Conservation (phyloP, 2,329 filamentous ascomycete genomes). For the Escovopsis sp. region DNA sequence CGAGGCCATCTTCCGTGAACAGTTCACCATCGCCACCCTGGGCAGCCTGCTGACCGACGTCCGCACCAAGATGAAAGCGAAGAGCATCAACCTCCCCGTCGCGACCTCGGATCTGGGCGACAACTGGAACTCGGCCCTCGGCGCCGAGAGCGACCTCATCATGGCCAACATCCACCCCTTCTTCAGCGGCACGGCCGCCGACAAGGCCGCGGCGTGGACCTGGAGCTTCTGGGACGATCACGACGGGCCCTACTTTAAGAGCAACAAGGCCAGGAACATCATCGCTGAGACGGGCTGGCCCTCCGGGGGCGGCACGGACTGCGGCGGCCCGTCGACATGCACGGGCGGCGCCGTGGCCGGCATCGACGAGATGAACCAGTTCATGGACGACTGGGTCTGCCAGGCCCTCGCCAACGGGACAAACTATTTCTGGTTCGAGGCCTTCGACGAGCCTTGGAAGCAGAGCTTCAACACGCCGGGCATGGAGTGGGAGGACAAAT, state of each 20-base stretch:
- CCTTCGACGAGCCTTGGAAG: conserved; percentile 97
- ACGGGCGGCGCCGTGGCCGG: conserved; percentile 59
- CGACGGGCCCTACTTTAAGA: conserved; percentile 50
- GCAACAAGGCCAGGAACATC: conserved; percentile 51
- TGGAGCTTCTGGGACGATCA: conserved; percentile 64
- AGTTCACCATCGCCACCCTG: conserved; percentile 53
- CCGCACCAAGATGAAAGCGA: conserved; percentile 53
- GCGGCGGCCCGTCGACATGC: conserved; percentile 46
- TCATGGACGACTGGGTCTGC: conserved; percentile 79
- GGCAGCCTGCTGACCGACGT: conserved; percentile 51
- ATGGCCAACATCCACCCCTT: conserved; percentile 98
- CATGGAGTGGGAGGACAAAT: conserved; percentile 86
- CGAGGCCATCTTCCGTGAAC: conserved; percentile 61
- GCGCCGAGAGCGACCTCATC: conserved; percentile 61
- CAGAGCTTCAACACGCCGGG: conserved; percentile 49
- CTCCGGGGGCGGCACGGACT: conserved; percentile 63
- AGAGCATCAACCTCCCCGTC: conserved; percentile 56
- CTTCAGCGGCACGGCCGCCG: conserved; percentile 63
- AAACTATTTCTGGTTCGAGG: conserved; percentile 94
- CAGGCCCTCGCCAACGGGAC: conserved; percentile 65
- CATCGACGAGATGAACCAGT: conserved; percentile 66
- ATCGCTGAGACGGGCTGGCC: conserved; percentile 93
- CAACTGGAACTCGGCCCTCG: conserved; percentile 63
- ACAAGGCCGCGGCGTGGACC: conserved; percentile 64
- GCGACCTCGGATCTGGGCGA: conserved; percentile 82